Evolutionary conservation across 2,329 filamentous ascomycete species (phyloP).

Genomic region (Apiospora saccharicola): DNA sequence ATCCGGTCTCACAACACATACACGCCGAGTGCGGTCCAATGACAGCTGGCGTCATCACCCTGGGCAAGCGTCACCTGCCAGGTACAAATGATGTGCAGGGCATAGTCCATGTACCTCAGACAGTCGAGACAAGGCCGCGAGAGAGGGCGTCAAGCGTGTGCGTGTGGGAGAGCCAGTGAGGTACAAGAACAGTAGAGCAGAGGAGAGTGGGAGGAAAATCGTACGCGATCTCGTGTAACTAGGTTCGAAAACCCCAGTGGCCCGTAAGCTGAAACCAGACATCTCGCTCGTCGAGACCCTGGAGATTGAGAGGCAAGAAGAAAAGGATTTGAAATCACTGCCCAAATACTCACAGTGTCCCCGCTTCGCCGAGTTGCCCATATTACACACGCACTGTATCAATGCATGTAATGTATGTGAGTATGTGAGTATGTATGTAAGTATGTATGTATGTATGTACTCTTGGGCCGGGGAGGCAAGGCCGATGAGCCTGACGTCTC

Average conservation of each 20-base stretch:
- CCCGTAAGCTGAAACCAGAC: slow-evolving; percentile 15
- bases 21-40: slow-evolving; percentile 7
- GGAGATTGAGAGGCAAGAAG: background rate
- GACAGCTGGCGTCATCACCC: slow-evolving; percentile 12
- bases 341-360: background rate
- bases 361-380: background rate
- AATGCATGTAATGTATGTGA: background rate
- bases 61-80: slow-evolving; percentile 10
- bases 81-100: slow-evolving; percentile 15
- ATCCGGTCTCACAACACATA: slow-evolving; percentile 18
- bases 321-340: slow-evolving; percentile 1
- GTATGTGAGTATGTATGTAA: slow-evolving; percentile 1
- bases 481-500: background rate
- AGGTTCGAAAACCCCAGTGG: background rate
- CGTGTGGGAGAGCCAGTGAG: background rate
- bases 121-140: background rate
- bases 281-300: slow-evolving; percentile 17
- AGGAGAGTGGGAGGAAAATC: background rate
- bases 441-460: slow-evolving; percentile 11
- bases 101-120: background rate
- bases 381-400: background rate
- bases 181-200: background rate
- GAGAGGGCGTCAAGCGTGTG: background rate
- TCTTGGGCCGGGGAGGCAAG: background rate
- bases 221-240: slow-evolving; percentile 3